These are phyloP conservation scores for Areca catechu DNA, from an alignment of 176 grass and related monocot genomes.

Conservation along the genomic window DNA sequence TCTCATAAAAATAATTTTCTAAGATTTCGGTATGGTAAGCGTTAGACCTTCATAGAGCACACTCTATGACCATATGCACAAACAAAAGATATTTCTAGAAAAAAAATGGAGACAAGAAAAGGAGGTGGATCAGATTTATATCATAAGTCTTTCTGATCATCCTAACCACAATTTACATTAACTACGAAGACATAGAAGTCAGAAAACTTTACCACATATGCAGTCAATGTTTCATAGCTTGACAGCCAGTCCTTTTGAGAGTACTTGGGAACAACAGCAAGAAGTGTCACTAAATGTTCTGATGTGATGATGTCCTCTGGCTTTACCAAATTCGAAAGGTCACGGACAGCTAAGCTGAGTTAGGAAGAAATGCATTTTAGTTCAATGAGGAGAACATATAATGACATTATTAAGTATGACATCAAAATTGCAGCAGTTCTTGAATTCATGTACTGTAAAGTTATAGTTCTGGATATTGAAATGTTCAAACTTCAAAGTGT, in stretches of 20 bases:
- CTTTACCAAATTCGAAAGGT: conserved; percentile 82
- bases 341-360: conserved; percentile 78
- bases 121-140: too few species aligned
- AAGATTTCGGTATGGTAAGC: too few species aligned
- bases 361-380: not conserved
- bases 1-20: too few species aligned
- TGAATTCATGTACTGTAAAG: too few species aligned
- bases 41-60: too few species aligned
- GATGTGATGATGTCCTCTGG: conserved; percentile 75
- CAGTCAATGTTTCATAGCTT: conserved; percentile 72
- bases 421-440: too few species aligned
- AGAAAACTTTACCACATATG: conserved; percentile 63
- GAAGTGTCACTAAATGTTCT: conserved; percentile 90
- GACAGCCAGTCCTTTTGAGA: conserved; percentile 96
- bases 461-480: too few species aligned
- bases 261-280: conserved; percentile 88
- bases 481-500: too few species aligned
- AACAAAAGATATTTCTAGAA: too few species aligned
- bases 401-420: not conserved
- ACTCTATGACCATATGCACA: too few species aligned
- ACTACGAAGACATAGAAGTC: not conserved
- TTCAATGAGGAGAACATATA: not conserved
- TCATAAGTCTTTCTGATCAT: not conserved
- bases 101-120: conserved; percentile 1
- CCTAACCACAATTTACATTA: not conserved